Base-by-base conservation (phyloP, 2,329 filamentous ascomycete genomes). In the Hymenoscyphus albidus region DNA sequence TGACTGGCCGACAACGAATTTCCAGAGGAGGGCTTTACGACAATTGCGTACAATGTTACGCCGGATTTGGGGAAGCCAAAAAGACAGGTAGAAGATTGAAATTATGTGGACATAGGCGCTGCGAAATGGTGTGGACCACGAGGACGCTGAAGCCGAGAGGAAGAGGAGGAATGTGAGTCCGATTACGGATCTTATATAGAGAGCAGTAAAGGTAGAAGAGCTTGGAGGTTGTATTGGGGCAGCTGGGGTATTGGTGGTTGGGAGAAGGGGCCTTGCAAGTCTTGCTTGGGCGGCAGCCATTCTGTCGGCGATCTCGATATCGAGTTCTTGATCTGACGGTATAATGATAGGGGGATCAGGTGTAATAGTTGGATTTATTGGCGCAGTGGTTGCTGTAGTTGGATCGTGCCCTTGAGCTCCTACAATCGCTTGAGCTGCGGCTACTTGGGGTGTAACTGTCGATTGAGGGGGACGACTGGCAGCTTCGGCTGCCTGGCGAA, bases 31-130 rank as follows among this genome's bases (percentile, higher is more conserved):
- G 0, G 94, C 93, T 72, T 91, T 91, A 51, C 93, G 91, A 76
- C 93, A 97, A 77, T 97, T 97, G 62, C 94, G 91, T 77, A 91
- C 87, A 62, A 90, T 82, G 76, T 99, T 99, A 67, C 95, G 91
- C 74, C 90, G 86, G 70, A 98, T 96, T 76, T 99, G 95, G 0
- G 95, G 94, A 0, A 88, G 75, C 94, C 94, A 98, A 74, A 97
- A 88, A 22, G 93, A 97, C 56, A 97, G 85, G 75, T 97, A 97
- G 62, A 84, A 69, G 71, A 94, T 86, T 1, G 85, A 83, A 27
- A 96, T 79, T 2, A 82, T 68, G 74, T 93, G 85, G 71, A 85
- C 79, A 74, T 88, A 88, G 60, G 79, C 73, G 31, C 81, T 78
- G 42, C 87, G 85, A 54, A 84, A 74, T 7, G 77, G 75, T 1